Percentiles rank a stretch among this genome's conserved stretches.
These are phyloP conservation scores for Letharia columbiana DNA, from an alignment of 495 filamentous ascomycete genomes.

Conservation along the genomic window DNA sequence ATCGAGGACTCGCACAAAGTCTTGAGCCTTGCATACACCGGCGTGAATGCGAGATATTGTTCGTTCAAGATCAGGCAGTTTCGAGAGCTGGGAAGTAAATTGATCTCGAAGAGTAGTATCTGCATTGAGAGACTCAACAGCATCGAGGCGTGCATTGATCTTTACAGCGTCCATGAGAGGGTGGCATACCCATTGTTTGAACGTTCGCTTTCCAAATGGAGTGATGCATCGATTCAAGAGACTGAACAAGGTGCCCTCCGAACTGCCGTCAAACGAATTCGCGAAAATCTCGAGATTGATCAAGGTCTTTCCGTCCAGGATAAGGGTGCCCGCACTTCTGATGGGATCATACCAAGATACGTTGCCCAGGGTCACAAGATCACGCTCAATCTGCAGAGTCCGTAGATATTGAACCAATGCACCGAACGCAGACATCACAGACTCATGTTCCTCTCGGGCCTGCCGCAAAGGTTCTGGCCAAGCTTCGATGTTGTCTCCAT, in stretches of 20 bases:
- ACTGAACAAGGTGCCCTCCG: conserved; percentile 78
- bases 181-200: conserved; percentile 97
- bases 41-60: conserved; percentile 94
- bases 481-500: conserved; percentile 52
- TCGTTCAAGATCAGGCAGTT: conserved; percentile 90
- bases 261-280: conserved; percentile 82
- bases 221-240: conserved; percentile 92
- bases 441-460: conserved; percentile 61
- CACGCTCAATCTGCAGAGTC: conserved; percentile 79
- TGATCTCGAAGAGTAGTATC: conserved; percentile 68
- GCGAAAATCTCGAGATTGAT: conserved; percentile 96
- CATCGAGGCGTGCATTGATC: conserved; percentile 93
- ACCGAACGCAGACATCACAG: conserved; percentile 88
- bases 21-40: conserved; percentile 72
- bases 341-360: conserved; percentile 93
- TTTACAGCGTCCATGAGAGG: conserved; percentile 75
- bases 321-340: conserved; percentile 80
- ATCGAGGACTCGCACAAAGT: conserved; percentile 90
- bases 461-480: conserved; percentile 76
- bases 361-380: conserved; percentile 80
- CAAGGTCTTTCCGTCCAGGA: conserved; percentile 91
- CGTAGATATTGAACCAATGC: conserved; percentile 82
- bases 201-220: conserved; percentile 93
- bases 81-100: conserved; percentile 75
- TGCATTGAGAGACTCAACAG: conserved; percentile 84